Percentiles rank a stretch among this genome's conserved stretches.
Conservation (phyloP, 257 asterid species). For the Solanum raphanifolium region DNA sequence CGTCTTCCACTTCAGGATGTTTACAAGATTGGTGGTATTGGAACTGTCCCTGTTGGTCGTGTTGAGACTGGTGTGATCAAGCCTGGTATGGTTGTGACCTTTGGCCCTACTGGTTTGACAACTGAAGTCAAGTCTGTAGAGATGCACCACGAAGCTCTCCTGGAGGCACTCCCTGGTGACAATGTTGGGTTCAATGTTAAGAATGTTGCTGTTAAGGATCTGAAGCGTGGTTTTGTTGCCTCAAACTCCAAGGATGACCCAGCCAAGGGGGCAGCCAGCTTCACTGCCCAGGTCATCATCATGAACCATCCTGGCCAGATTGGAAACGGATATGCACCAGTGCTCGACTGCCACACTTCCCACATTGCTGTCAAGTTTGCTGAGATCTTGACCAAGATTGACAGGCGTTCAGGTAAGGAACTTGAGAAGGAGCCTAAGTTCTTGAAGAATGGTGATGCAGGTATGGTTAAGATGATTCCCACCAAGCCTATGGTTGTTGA, state of each 20-base stretch:
- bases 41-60: background rate
- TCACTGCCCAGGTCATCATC: too few relatives aligned
- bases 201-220: too few relatives aligned
- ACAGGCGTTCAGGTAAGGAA: background rate
- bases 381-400: background rate
- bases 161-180: too few relatives aligned
- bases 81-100: background rate
- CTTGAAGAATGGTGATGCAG: conserved; percentile 71
- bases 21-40: conserved; percentile 34
- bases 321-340: conserved; percentile 53
- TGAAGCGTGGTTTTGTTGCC: too few relatives aligned
- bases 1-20: conserved; percentile 88
- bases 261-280: too few relatives aligned
- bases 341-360: conserved; percentile 61
- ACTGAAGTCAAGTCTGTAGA: background rate
- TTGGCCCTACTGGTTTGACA: background rate
- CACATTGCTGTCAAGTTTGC: conserved; percentile 11
- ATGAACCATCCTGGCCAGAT: too few relatives aligned
- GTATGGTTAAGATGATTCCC: conserved; percentile 63
- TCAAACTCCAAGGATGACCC: too few relatives aligned
- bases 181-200: too few relatives aligned
- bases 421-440: conserved; percentile 45
- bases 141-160: background rate
- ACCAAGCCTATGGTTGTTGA: conserved; percentile 82
- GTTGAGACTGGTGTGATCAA: background rate